Base-by-base conservation (phyloP, 1,284 basidiomycete species). In the Ustilago curta region DNA sequence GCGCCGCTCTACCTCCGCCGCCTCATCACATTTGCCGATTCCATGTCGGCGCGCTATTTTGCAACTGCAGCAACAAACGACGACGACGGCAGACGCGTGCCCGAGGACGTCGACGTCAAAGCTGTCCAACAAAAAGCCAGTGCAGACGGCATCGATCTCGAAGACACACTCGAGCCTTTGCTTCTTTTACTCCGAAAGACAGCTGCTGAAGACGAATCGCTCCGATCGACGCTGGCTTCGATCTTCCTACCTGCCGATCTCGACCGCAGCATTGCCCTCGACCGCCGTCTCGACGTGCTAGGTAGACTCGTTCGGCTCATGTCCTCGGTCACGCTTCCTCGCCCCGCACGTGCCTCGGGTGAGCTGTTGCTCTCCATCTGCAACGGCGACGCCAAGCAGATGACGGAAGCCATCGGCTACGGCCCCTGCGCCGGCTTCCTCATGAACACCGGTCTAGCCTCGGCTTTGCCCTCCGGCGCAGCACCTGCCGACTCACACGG, bases 361-460 rank as follows among this genome's bases (percentile, higher is more conserved):
- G 80, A 82, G 60, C 42, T 78, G 9, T 39, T 82, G 11, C 67
- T 82, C 1, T 51, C 80, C 7, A 16, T 80, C 12, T 78, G 73
- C 59, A 59, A 71, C 25, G 73, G 54, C 18, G 61, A 78, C 8
- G 62, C 75, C 6, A 65, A 67, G 27, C 37, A 32, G 19, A 78
- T 82, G 70, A 71, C 68, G 8, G 63, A 66, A 8, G 23, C 62
- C 32, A 74, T 82, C 47, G 80, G 80, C 5, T 82, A 80, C 53
- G 80, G 80, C 2, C 80, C 80, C 6, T 80, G 79, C 49, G 79
- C 79, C 3, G 80, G 80, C 0, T 82, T 81, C 61, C 60, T 82
- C 7, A 74, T 72, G 69, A 66, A 61, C 25, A 69, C 47, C 5
- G 71, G 71, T 12, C 68, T 69, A 7, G 64, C 70, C 0, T 64